These are phyloP conservation scores for Fistulinella prunicolor DNA, from an alignment of 768 basidiomycete species.

Conservation along the genomic window DNA sequence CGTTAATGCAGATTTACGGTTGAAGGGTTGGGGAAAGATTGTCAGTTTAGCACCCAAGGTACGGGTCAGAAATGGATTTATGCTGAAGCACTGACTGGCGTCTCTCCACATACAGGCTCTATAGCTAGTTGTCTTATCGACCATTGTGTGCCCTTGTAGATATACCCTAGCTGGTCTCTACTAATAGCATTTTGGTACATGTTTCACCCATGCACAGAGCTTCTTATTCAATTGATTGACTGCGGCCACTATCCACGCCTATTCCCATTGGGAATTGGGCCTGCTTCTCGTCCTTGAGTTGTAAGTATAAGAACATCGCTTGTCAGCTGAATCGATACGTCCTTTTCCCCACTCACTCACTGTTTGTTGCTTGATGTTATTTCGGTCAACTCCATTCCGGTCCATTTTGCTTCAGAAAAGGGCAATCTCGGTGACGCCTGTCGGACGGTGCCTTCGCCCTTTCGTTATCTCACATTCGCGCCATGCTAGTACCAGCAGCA, in stretches of 20 bases:
- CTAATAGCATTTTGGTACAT: not conserved
- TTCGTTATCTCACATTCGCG: not conserved
- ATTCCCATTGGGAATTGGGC: too few species aligned
- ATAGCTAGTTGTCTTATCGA: conserved; percentile 8
- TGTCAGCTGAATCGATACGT: too few species aligned
- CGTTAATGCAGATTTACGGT: conserved; percentile 85
- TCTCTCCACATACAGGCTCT: conserved; percentile 10
- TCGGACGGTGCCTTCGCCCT: not conserved
- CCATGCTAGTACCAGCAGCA: conserved; percentile 7
- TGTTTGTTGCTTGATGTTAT: conserved; percentile 7
- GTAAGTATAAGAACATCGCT: too few species aligned
- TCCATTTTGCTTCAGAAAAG: conserved; percentile 1
- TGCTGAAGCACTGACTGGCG: not conserved
- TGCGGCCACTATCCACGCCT: too few species aligned
- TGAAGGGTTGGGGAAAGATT: conserved; percentile 95
- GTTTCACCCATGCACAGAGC: too few species aligned
- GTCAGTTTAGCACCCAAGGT: conserved; percentile 91
- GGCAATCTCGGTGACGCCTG: not conserved
- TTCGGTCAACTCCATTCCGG: conserved; percentile 10
- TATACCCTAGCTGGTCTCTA: conserved; percentile 10
- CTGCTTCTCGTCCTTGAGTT: too few species aligned
- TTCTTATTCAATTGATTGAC: too few species aligned
- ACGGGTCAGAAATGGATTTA: not conserved
- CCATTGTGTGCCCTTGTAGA: too few species aligned
- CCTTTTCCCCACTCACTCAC: too few species aligned